Conservation (phyloP, 495 filamentous ascomycete genomes). For the Evansstolkia leycettana region DNA sequence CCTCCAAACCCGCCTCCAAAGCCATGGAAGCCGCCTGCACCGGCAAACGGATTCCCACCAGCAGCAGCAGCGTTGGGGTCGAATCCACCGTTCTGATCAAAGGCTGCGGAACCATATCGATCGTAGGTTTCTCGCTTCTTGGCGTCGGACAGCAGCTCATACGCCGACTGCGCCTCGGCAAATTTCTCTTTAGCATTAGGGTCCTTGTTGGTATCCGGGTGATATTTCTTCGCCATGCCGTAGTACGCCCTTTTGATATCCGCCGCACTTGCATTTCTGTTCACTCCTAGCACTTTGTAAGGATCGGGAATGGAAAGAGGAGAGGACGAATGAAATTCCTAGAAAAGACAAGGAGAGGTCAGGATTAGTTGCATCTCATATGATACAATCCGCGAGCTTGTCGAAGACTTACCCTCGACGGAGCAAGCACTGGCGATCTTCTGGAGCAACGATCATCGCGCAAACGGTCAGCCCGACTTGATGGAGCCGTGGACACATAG, state of each 20-base stretch:
- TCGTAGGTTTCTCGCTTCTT: slow-evolving; percentile 89
- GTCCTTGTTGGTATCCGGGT: slow-evolving; percentile 97
- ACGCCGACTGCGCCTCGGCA: slow-evolving; percentile 77
- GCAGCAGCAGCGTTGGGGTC: slow-evolving; percentile 52
- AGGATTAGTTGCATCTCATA: not conserved
- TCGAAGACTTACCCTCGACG: slow-evolving; percentile 1
- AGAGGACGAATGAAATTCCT: slow-evolving; percentile 65
- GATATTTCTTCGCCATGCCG: slow-evolving; percentile 92
- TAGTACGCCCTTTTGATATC: slow-evolving; percentile 99
- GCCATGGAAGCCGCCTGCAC: slow-evolving; percentile 36
- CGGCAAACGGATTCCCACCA: slow-evolving; percentile 50
- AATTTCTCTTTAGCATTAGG: slow-evolving; percentile 85
- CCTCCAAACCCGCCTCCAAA: slow-evolving; percentile 45
- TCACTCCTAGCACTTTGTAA: slow-evolving; percentile 76
- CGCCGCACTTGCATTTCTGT: slow-evolving; percentile 59
- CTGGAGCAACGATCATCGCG: slow-evolving; percentile 9
- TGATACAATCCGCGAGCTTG: not conserved
- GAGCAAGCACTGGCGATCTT: not conserved
- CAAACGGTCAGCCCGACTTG: slow-evolving; percentile 10
- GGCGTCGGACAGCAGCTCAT: slow-evolving; percentile 82
- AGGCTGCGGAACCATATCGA: slow-evolving; percentile 76
- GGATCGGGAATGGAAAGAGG: slow-evolving; percentile 62
- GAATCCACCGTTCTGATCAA: slow-evolving; percentile 64
- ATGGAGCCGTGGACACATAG: slow-evolving; percentile 13
- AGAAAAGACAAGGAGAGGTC: slow-evolving; percentile 3